Percentiles rank a stretch among this genome's conserved stretches.
Conservation (phyloP, 768 basidiomycete genomes). For the Suillus cothurnatus region DNA sequence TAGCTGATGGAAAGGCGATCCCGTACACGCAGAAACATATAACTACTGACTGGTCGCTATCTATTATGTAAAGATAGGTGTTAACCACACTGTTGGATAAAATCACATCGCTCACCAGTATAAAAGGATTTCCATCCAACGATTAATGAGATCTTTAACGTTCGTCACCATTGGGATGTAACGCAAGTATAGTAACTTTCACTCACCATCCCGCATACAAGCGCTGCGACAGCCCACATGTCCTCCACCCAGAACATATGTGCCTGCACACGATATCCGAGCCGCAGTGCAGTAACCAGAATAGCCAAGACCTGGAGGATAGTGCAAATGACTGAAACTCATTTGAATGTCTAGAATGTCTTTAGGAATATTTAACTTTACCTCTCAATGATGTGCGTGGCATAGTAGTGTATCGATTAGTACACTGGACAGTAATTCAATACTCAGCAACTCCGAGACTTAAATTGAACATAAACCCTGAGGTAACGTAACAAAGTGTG, state of each 20-base stretch:
- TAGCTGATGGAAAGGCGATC: slow-evolving; percentile 13
- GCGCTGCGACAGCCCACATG: slow-evolving; percentile 19
- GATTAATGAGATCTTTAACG: not conserved
- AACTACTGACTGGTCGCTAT: not conserved
- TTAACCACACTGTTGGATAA: not conserved
- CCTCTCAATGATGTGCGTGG: not conserved
- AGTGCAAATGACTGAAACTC: slow-evolving; percentile 11
- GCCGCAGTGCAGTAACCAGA: slow-evolving; percentile 16
- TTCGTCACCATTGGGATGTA: not conserved
- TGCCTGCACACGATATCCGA: slow-evolving; percentile 23
- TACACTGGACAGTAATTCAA: not conserved
- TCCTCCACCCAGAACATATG: slow-evolving; percentile 26
- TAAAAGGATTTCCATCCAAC: slow-evolving; percentile 12
- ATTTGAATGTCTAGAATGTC: not conserved
- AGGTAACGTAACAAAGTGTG: not conserved
- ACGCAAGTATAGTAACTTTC: not conserved
- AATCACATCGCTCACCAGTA: slow-evolving; percentile 6
- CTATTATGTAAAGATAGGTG: not conserved
- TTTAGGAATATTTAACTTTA: not conserved
- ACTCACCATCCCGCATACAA: slow-evolving; percentile 15
- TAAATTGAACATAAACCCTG: not conserved
- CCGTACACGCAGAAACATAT: slow-evolving; percentile 17
- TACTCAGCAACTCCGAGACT: not conserved
- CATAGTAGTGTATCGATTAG: not conserved
- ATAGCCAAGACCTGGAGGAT: slow-evolving; percentile 12